Evolutionary conservation across 441 rosid species (phyloP).

Genomic region (Populus trichocarpa): DNA sequence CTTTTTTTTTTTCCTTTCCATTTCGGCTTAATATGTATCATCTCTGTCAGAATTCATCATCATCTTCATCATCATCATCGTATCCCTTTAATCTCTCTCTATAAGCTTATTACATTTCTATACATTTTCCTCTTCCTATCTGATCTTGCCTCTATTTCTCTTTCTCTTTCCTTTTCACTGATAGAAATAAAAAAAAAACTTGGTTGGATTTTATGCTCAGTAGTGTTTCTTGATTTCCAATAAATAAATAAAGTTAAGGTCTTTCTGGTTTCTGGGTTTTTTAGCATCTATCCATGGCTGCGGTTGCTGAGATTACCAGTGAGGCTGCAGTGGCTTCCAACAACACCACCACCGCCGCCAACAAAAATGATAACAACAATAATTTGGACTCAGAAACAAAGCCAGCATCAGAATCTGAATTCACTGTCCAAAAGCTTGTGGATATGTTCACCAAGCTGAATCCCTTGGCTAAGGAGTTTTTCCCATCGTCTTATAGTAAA

Average conservation of each 20-base stretch:
- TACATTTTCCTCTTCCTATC: not conserved
- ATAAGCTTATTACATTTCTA: not conserved
- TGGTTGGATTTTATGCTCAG: not conserved
- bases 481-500: constrained; percentile 53
- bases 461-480: constrained; percentile 81
- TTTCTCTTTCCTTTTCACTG: not conserved
- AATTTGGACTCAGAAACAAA: constrained; percentile 27
- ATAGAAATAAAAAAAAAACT: not conserved
- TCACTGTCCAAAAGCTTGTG: constrained; percentile 66
- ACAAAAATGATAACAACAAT: constrained; percentile 27
- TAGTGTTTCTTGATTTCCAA: not conserved
- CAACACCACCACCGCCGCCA: constrained; percentile 21
- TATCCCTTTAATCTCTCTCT: not conserved
- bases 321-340: constrained; percentile 31
- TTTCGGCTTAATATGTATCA: not conserved
- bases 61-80: not conserved
- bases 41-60: not conserved
- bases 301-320: constrained; percentile 54
- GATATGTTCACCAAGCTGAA: constrained; percentile 80
- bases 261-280: constrained; percentile 18
- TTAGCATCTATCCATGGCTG: constrained; percentile 46
- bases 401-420: constrained; percentile 49
- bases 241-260: not conserved
- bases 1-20: not conserved
- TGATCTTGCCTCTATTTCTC: not conserved